These are phyloP conservation scores for Neofusicoccum umdonicola DNA, from an alignment of 2,329 filamentous ascomycete species.

Conservation along the genomic window DNA sequence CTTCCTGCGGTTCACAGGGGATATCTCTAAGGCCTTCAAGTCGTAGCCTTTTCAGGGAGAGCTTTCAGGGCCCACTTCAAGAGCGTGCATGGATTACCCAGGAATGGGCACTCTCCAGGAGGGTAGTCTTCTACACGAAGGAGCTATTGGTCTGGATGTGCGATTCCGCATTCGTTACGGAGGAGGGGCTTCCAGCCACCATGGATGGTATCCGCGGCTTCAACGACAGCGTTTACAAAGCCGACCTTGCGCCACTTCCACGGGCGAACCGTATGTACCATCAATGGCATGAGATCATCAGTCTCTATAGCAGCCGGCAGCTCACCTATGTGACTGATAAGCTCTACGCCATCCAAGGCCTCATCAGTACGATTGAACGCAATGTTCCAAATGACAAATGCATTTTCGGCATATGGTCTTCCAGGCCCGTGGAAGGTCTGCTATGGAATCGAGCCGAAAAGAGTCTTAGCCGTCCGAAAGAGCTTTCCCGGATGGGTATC, in stretches of 20 bases:
- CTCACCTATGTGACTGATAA: slow-evolving; percentile 17
- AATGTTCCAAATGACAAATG: background rate
- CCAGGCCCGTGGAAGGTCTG: background rate
- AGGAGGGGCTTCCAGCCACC: no score
- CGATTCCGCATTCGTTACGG: no score
- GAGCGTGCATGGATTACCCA: background rate
- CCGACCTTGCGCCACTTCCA: no score
- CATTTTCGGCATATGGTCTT: background rate
- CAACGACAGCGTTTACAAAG: no score
- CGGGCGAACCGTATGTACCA: no score
- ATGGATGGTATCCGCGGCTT: no score
- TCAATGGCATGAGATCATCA: no score
- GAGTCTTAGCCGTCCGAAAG: background rate
- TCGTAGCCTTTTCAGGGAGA: no score
- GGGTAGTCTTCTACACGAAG: background rate
- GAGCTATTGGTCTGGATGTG: background rate
- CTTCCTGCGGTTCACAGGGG: no score
- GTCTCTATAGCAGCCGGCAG: background rate
- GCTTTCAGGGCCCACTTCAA: background rate
- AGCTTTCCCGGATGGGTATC: background rate
- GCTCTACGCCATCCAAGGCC: slow-evolving; percentile 15
- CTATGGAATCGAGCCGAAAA: background rate
- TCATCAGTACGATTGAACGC: background rate
- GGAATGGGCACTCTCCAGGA: background rate
- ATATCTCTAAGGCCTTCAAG: no score